Base-by-base conservation (phyloP, 441 rosid species). In the Capsella rubella region DNA sequence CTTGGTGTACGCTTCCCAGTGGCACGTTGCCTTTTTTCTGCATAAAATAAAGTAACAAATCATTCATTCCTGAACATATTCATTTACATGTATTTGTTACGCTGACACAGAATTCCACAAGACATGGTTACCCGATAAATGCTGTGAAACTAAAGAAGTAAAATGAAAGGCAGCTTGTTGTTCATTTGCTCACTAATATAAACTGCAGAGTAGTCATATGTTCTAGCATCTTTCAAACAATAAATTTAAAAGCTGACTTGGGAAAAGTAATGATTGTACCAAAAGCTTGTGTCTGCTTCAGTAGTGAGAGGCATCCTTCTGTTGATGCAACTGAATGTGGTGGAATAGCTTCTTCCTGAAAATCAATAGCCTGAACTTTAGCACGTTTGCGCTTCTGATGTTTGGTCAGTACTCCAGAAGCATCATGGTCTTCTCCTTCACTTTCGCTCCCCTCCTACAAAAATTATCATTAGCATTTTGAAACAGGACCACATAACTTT, bases 1-100 rank as follows among this genome's bases (percentile, higher is more conserved):
- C 98, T 95, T 63, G 99, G 98, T 49, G 99, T 96, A 85, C 99
- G 92, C 85, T 84, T 96, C 75, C 92, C 83, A 70, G 88, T 88
- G 64, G 89, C 95, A 85, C 85, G 89, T 72, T 87, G 93, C 72
- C 83, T 90, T 40, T 52, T 76, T 64, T 69, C 99, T 96, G 28
- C 78, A 78, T 31, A 42, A 63, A 16, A 35, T 6, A 6, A 51
- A 63, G 43, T 29, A 39, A 50, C 35, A 39, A 62, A 55, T 67
- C 50, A 64, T 28, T 49, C 67, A 60, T 64, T 75, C 34, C 39
- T 64, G 60, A 66, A 58, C 18, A 57, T 21, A 37, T 50, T 72
- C 51, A 57, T 50, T 25, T 54, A 69, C 53, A 56, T 32, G 46
- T 21, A 58, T 34, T 65, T 57, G 50, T 58, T 71, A 58, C 13